Conservation (phyloP, 2,329 filamentous ascomycete species). For the Diaporthe citriasiana region DNA sequence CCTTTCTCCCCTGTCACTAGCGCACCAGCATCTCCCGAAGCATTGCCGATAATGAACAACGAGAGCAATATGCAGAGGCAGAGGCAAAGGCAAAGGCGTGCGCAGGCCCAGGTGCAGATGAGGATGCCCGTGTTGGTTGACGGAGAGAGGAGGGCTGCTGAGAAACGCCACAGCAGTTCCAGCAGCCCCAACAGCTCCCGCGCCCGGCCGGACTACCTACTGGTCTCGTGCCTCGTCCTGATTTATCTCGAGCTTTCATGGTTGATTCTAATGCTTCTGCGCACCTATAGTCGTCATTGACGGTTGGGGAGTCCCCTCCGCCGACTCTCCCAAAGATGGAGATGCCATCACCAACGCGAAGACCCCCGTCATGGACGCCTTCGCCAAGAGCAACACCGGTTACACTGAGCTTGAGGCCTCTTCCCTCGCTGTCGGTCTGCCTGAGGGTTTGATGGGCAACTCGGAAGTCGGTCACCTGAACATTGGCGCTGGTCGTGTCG, state of each 20-base stretch:
- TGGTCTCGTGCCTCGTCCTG: conserved; percentile 66
- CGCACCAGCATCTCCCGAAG: neutral
- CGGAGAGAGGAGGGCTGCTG: neutral
- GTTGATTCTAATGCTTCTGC: conserved; percentile 70
- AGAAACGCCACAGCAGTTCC: neutral
- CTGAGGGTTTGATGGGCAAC: conserved; percentile 98
- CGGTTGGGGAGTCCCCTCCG: conserved; percentile 92
- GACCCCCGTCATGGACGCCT: conserved; percentile 94
- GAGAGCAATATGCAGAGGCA: conserved; percentile 1
- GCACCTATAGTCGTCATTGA: conserved; percentile 90
- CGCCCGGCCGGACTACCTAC: conserved; percentile 54
- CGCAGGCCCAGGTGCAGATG: conserved; percentile 5
- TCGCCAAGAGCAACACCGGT: conserved; percentile 85
- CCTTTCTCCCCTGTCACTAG: conserved; percentile 43
- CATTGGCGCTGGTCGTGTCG: conserved; percentile 96
- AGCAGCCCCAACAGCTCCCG: neutral
- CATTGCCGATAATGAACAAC: neutral
- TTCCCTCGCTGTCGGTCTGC: conserved; percentile 93
- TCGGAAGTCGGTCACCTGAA: conserved; percentile 99
- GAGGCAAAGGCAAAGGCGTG: conserved; percentile 5
- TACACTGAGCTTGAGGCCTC: conserved; percentile 96
- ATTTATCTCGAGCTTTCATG: conserved; percentile 70
- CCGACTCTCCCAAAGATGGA: conserved; percentile 85
- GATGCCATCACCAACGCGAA: conserved; percentile 96
- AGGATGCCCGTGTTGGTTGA: neutral